Conservation (phyloP, 176 grass and related monocot species). For the Ensete glaucum region DNA sequence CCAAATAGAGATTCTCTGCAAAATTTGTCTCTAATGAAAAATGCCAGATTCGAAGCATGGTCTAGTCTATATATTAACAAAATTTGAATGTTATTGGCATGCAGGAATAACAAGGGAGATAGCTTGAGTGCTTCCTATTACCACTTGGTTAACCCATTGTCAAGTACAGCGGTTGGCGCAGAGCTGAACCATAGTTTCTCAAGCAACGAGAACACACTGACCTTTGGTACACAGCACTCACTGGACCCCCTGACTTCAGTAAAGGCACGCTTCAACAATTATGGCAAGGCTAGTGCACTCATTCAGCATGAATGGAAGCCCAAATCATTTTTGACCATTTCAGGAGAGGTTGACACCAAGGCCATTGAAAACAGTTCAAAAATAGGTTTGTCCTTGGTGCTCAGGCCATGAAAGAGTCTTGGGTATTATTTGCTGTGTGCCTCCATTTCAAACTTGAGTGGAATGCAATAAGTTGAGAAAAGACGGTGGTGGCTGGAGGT, state of each 20-base stretch:
- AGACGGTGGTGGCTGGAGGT: background rate
- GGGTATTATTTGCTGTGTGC: constrained; percentile 6
- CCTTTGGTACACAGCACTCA: constrained; percentile 56
- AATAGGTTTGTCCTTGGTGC: constrained; percentile 60
- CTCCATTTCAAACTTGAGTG: constrained; percentile 13
- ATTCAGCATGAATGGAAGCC: constrained; percentile 83
- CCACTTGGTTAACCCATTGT: constrained; percentile 40
- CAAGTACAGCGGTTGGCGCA: constrained; percentile 52
- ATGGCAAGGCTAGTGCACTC: constrained; percentile 60
- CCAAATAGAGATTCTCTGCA: background rate
- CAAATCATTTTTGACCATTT: constrained; percentile 61
- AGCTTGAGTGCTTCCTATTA: constrained; percentile 68
- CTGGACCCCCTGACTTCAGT: constrained; percentile 59
- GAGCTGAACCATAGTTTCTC: constrained; percentile 70
- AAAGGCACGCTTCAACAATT: constrained; percentile 77
- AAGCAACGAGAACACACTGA: constrained; percentile 64
- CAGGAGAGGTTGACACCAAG: constrained; percentile 78
- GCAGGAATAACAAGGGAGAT: constrained; percentile 90
- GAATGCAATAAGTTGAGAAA: constrained; percentile 18
- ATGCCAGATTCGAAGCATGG: background rate
- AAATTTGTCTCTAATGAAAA: background rate
- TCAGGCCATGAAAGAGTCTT: constrained; percentile 59
- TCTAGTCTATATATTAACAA: background rate
- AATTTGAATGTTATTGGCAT: constrained; percentile 4
- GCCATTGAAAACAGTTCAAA: constrained; percentile 97